Evolutionary conservation across 1,139 yeast species (phyloP).

Genomic region (Debaryomycetaceae sp.): DNA sequence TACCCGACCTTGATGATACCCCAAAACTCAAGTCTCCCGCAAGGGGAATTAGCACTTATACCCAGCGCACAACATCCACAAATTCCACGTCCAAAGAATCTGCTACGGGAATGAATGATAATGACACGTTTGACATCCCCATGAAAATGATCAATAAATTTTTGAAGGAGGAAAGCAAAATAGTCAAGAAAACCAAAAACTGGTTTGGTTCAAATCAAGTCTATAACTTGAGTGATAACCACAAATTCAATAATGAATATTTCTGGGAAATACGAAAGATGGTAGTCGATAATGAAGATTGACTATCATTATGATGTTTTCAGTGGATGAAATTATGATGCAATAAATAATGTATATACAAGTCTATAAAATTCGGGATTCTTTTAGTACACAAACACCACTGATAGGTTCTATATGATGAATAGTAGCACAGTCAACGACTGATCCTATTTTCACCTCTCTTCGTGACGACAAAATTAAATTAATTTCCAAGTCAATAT

Average conservation of each 20-base stretch:
- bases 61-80: slow-evolving; percentile 36
- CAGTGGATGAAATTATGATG: background rate
- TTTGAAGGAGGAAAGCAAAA: slow-evolving; percentile 49
- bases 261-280: slow-evolving; percentile 54
- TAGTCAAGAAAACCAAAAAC: slow-evolving; percentile 44
- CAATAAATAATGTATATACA: background rate
- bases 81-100: slow-evolving; percentile 10
- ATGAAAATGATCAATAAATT: slow-evolving; percentile 37
- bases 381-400: slow-evolving; percentile 32
- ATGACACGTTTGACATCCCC: slow-evolving; percentile 34
- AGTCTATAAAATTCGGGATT: slow-evolving; percentile 3
- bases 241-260: slow-evolving; percentile 31
- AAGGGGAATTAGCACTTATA: slow-evolving; percentile 26
- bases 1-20: slow-evolving; percentile 34
- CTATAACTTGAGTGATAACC: slow-evolving; percentile 16
- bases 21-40: slow-evolving; percentile 14
- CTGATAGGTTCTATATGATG: slow-evolving; percentile 30
- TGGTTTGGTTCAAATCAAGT: slow-evolving; percentile 50
- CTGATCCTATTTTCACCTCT: slow-evolving; percentile 38
- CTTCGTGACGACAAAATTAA: slow-evolving; percentile 19
- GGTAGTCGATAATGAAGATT: slow-evolving; percentile 40
- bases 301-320: background rate
- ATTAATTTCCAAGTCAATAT: slow-evolving; percentile 47
- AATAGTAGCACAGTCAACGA: slow-evolving; percentile 38
- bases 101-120: slow-evolving; percentile 9